phyloP scores from a whole-genome alignment of 805 yeast species.

The Myxozyma neotropica region DNA sequence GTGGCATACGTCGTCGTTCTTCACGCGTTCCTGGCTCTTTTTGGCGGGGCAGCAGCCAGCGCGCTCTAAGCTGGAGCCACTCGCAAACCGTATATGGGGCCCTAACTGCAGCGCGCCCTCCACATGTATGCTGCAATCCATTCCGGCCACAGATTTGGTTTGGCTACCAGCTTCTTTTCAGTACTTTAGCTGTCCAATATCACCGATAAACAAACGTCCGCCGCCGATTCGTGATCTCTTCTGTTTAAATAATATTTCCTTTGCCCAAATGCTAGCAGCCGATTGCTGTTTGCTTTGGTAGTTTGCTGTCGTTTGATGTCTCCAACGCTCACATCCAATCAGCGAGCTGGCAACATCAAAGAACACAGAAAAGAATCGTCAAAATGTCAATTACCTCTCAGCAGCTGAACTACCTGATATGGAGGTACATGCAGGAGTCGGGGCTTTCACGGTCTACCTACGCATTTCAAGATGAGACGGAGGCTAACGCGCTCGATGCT shows the following conservation, averaged over 20 bases:
- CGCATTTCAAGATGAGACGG: slow-evolving; percentile 76
- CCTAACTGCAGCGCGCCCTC: not conserved
- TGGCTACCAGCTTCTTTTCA: not conserved
- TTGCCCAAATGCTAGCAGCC: slow-evolving; percentile 9
- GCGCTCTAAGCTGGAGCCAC: not conserved
- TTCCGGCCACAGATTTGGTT: not conserved
- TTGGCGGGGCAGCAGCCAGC: not conserved
- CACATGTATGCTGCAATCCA: not conserved
- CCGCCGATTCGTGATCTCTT: not conserved
- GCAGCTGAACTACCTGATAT: slow-evolving; percentile 85
- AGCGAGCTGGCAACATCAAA: not conserved
- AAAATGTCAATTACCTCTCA: slow-evolving; percentile 58
- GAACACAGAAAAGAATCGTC: not conserved
- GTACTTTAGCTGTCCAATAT: too few relatives aligned
- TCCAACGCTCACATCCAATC: not conserved
- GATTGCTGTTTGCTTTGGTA: not conserved
- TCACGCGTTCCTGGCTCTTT: too few relatives aligned
- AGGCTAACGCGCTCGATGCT: slow-evolving; percentile 59
- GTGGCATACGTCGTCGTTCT: too few relatives aligned
- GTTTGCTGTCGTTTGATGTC: slow-evolving; percentile 11
- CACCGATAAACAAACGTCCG: too few relatives aligned
- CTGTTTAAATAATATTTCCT: too few relatives aligned
- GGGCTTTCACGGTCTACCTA: slow-evolving; percentile 70
- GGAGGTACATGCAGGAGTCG: slow-evolving; percentile 86
- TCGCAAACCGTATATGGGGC: too few relatives aligned